Evolutionary conservation across 2,329 filamentous ascomycete species (phyloP).

Genomic region (Lasiodiplodia hormozganensis): DNA sequence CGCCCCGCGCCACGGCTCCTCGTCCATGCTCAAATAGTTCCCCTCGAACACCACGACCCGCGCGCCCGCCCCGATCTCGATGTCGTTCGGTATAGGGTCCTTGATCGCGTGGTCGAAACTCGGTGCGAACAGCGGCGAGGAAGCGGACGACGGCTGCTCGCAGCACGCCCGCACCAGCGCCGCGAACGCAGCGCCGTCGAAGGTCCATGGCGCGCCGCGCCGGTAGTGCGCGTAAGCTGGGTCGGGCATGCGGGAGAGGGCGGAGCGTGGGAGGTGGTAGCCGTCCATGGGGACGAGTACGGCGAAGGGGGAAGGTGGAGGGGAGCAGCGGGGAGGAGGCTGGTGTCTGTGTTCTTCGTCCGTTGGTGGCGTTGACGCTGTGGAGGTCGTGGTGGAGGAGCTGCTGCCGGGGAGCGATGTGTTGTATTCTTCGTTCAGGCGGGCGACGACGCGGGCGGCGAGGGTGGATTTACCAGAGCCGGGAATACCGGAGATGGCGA

Average conservation of each 20-base stretch:
- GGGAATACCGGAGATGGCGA: constrained; percentile 88
- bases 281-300: constrained; percentile 92
- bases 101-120: constrained; percentile 83
- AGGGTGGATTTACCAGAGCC: constrained; percentile 88
- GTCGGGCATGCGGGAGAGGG: constrained; percentile 83
- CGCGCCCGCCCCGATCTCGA: constrained; percentile 66
- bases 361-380: too few species aligned
- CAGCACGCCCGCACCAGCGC: constrained; percentile 70
- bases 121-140: constrained; percentile 71
- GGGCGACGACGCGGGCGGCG: constrained; percentile 69
- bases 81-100: constrained; percentile 74
- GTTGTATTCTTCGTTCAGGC: constrained; percentile 71
- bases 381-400: constrained; percentile 29
- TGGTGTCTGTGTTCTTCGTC: too few species aligned
- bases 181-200: constrained; percentile 78
- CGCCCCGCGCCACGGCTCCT: constrained; percentile 71
- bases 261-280: constrained; percentile 85
- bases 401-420: constrained; percentile 46
- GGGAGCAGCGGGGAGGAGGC: too few species aligned
- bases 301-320: constrained; percentile 61
- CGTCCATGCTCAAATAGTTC: constrained; percentile 74
- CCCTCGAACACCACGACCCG: constrained; percentile 80
- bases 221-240: constrained; percentile 76
- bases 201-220: constrained; percentile 91
- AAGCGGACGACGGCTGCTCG: constrained; percentile 61